Conservation (phyloP, 345 rosid species). For the Barbarea vulgaris region DNA sequence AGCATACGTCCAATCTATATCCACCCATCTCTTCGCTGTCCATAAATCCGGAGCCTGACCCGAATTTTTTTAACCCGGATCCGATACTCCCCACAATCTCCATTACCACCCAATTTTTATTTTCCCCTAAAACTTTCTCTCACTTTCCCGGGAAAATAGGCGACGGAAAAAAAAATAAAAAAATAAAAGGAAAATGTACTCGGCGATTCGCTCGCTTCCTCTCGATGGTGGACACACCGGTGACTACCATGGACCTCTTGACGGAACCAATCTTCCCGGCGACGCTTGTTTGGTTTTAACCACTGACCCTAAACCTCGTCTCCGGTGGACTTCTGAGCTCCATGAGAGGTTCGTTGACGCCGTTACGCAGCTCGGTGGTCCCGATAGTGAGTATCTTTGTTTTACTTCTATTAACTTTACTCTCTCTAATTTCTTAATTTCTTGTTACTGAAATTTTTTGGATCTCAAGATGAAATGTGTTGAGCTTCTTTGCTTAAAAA, state of each 20-base stretch:
- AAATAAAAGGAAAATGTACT: conserved; percentile 52
- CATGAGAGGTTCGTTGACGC: conserved; percentile 93
- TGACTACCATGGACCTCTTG: conserved; percentile 59
- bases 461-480: conserved; percentile 35
- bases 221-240: conserved; percentile 45
- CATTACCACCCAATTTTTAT: conserved; percentile 18
- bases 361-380: conserved; percentile 90
- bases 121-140: conserved; percentile 32
- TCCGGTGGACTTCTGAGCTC: conserved; percentile 92
- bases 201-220: conserved; percentile 77
- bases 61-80: conserved; percentile 23
- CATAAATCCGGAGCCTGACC: conserved; percentile 22
- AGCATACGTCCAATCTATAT: conserved; percentile 40
- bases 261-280: conserved; percentile 63
- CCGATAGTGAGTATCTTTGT: conserved; percentile 65
- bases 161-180: no score
- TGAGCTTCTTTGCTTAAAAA: not conserved
- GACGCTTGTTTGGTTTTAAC: conserved; percentile 90
- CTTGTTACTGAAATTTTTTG: conserved; percentile 9
- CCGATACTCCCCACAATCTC: conserved; percentile 24
- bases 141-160: conserved; percentile 42
- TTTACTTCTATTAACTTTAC: not conserved
- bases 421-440: not conserved
- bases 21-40: conserved; percentile 45
- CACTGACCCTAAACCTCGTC: conserved; percentile 90